A percentile compares a stretch with the other conserved stretches of the same genome.
These are phyloP conservation scores for Stachybotrys chlorohalonatus DNA, from an alignment of 2,329 filamentous ascomycete genomes.

Conservation along the genomic window DNA sequence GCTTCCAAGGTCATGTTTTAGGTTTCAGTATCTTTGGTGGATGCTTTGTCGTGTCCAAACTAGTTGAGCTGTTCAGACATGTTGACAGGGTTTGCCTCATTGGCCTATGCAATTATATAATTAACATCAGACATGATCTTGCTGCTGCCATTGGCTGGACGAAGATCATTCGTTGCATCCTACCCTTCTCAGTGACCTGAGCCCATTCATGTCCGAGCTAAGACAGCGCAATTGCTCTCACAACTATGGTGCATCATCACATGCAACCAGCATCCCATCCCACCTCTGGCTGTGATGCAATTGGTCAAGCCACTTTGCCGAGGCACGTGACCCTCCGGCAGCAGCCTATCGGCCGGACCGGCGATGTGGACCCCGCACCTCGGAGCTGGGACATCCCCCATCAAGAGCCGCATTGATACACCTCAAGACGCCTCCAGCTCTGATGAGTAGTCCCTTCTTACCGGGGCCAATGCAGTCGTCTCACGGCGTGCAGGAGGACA, in stretches of 20 bases:
- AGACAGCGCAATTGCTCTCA: too few species aligned
- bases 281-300: slow-evolving; percentile 1
- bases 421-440: neutral
- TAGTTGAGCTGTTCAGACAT: too few species aligned
- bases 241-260: too few species aligned
- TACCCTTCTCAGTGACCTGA: too few species aligned
- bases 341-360: neutral
- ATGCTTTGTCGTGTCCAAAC: too few species aligned
- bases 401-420: neutral
- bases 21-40: slow-evolving; percentile 3
- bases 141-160: too few species aligned
- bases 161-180: too few species aligned
- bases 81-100: too few species aligned
- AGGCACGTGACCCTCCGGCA: neutral
- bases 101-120: too few species aligned
- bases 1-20: slow-evolving; percentile 53
- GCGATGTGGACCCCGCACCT: neutral
- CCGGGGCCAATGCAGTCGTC: neutral
- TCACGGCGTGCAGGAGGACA: neutral
- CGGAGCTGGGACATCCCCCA: neutral
- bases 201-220: too few species aligned
- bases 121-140: too few species aligned
- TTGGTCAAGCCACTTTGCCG: too few species aligned
- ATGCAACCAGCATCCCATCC: neutral
- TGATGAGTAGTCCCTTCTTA: neutral